A percentile compares a stretch with the other conserved stretches of the same genome.
These are phyloP conservation scores for Cladosporium halotolerans DNA, from an alignment of 2,329 filamentous ascomycete genomes.

Conservation along the genomic window DNA sequence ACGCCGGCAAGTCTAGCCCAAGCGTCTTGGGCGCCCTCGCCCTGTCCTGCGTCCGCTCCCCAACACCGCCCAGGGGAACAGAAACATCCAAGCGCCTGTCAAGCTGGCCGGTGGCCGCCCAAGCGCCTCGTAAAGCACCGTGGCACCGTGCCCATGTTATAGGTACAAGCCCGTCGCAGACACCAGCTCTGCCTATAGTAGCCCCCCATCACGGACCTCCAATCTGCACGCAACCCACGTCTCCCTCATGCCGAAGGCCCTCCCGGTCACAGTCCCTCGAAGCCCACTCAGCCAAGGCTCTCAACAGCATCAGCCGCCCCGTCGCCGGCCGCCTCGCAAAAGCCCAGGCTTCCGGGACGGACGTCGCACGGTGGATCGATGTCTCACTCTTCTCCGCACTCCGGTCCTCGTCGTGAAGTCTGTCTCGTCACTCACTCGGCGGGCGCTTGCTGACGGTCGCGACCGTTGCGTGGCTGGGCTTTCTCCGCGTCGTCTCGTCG, in stretches of 20 bases:
- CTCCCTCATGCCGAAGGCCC: background rate
- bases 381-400: slow-evolving; percentile 4
- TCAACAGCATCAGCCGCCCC: too few relatives aligned
- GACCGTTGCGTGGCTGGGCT: too few relatives aligned
- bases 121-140: background rate
- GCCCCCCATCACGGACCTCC: background rate
- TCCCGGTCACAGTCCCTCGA: too few relatives aligned
- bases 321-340: too few relatives aligned
- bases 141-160: too few relatives aligned
- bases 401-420: background rate
- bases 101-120: background rate
- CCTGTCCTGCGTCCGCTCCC: background rate
- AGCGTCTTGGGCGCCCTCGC: background rate
- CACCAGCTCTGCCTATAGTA: too few relatives aligned
- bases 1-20: slow-evolving; percentile 1
- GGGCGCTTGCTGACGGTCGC: too few relatives aligned
- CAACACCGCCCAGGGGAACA: slow-evolving; percentile 2
- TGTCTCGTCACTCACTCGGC: too few relatives aligned
- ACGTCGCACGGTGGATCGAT: background rate
- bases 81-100: slow-evolving; percentile 6
- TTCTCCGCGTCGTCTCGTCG: too few relatives aligned
- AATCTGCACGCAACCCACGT: background rate
- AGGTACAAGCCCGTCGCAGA: too few relatives aligned
- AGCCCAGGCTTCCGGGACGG: background rate
- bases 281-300: too few relatives aligned